phyloP scores from a whole-genome alignment of 768 basidiomycete species.

The Boletellus sp. region DNA sequence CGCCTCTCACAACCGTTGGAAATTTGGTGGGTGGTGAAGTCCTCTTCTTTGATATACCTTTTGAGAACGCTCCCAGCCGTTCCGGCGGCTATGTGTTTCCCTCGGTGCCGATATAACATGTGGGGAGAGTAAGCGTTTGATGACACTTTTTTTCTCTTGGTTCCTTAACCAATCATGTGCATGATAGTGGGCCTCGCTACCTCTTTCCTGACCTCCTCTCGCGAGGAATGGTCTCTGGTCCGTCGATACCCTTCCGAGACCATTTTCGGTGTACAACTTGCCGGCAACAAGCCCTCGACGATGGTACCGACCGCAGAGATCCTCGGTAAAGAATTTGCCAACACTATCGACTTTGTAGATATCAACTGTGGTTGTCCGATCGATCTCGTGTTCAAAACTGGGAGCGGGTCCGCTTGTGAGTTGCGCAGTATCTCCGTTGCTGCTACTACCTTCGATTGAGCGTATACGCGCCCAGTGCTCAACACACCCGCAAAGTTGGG shows the following conservation, averaged over 20 bases:
- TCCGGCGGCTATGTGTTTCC: slow-evolving; percentile 81
- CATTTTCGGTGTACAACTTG: slow-evolving; percentile 89
- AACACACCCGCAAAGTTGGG: slow-evolving; percentile 80
- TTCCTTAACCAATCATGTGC: neutral
- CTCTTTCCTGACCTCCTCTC: slow-evolving; percentile 83
- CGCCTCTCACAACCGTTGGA: slow-evolving; percentile 96
- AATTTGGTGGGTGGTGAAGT: slow-evolving; percentile 65
- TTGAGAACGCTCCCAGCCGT: slow-evolving; percentile 54
- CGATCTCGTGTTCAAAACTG: slow-evolving; percentile 88
- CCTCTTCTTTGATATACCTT: neutral
- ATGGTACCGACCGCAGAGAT: slow-evolving; percentile 82
- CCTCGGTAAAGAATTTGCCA: slow-evolving; percentile 62
- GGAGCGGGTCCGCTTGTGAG: slow-evolving; percentile 86
- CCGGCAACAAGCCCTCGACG: slow-evolving; percentile 78
- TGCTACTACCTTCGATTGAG: neutral
- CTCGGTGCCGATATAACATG: slow-evolving; percentile 94
- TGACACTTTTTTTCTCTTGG: neutral
- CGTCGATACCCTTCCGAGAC: slow-evolving; percentile 83
- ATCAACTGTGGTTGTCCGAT: slow-evolving; percentile 98
- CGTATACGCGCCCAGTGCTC: slow-evolving; percentile 53
- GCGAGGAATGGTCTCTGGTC: slow-evolving; percentile 93
- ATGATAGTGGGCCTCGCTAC: slow-evolving; percentile 88
- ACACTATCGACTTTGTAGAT: slow-evolving; percentile 84
- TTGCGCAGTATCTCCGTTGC: slow-evolving; percentile 15
- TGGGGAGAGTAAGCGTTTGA: slow-evolving; percentile 67